These are phyloP conservation scores for Leptoxyphium fumago DNA, from an alignment of 2,329 filamentous ascomycete species.

Conservation along the genomic window DNA sequence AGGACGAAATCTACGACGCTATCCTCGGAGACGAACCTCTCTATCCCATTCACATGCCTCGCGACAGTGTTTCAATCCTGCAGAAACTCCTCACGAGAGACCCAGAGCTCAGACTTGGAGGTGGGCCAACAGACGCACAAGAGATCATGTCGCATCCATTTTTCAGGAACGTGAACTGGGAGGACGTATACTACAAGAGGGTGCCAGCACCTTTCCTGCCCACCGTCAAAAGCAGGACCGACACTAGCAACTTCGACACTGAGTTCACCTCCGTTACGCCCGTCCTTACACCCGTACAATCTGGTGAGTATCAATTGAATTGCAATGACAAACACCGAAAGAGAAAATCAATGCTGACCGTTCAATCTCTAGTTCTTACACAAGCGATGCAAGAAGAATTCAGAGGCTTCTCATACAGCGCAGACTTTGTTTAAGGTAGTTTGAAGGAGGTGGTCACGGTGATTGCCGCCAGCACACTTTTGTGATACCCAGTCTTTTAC, in stretches of 20 bases:
- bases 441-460: not conserved
- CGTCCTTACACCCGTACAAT: constrained; percentile 91
- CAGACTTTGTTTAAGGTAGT: constrained; percentile 57
- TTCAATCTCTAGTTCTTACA: constrained; percentile 54
- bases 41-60: constrained; percentile 97
- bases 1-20: constrained; percentile 98
- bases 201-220: constrained; percentile 81
- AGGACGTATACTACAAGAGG: constrained; percentile 94
- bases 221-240: constrained; percentile 76
- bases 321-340: constrained; percentile 1
- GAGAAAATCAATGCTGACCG: constrained; percentile 1
- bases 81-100: constrained; percentile 95
- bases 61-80: constrained; percentile 91
- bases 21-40: constrained; percentile 94
- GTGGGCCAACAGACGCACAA: constrained; percentile 90
- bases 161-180: constrained; percentile 96
- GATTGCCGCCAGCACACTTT: constrained; percentile 1
- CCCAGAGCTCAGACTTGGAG: constrained; percentile 81
- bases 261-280: constrained; percentile 98
- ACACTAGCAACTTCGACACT: constrained; percentile 99
- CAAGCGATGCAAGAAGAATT: constrained; percentile 99
- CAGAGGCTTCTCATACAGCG: constrained; percentile 94
- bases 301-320: constrained; percentile 49
- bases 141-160: constrained; percentile 99
- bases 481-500: constrained; percentile 8